These are phyloP conservation scores for Truncatella angustata DNA, from an alignment of 2,329 filamentous ascomycete genomes.

Conservation along the genomic window DNA sequence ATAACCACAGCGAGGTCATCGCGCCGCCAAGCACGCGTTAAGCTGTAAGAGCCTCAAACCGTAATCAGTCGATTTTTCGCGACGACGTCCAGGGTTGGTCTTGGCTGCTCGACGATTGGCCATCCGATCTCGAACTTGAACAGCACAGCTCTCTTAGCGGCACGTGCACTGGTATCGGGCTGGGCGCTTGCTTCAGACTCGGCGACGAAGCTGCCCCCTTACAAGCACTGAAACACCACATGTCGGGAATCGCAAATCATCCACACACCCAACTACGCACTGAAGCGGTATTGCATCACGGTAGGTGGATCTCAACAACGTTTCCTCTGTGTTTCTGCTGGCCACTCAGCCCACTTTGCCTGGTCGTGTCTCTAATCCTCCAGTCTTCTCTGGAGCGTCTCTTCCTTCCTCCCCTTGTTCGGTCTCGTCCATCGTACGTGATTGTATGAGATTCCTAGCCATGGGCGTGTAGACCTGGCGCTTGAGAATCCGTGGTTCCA, in stretches of 20 bases:
- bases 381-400: constrained; percentile 10
- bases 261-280: constrained; percentile 6
- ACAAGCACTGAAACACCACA: constrained; percentile 10
- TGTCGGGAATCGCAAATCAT: constrained; percentile 5
- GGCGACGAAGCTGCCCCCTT: neutral
- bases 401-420: neutral
- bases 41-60: constrained; percentile 9
- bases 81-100: neutral
- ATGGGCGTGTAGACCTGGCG: constrained; percentile 18
- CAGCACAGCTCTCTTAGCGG: neutral
- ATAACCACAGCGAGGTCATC: neutral
- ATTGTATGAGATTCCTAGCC: neutral
- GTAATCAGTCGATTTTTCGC: constrained; percentile 9
- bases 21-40: neutral
- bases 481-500: constrained; percentile 19
- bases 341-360: constrained; percentile 2
- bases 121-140: neutral
- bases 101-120: neutral
- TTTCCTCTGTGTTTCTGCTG: constrained; percentile 24
- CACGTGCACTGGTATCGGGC: neutral
- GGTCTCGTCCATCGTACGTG: constrained; percentile 1
- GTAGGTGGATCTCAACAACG: constrained; percentile 16
- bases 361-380: constrained; percentile 8
- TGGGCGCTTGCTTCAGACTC: constrained; percentile 3
- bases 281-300: constrained; percentile 10